Evolutionary conservation across 495 filamentous ascomycete species (phyloP), one percentile per base, ranked within the genome.

Genomic region (Penicillium samsonianum): DNA sequence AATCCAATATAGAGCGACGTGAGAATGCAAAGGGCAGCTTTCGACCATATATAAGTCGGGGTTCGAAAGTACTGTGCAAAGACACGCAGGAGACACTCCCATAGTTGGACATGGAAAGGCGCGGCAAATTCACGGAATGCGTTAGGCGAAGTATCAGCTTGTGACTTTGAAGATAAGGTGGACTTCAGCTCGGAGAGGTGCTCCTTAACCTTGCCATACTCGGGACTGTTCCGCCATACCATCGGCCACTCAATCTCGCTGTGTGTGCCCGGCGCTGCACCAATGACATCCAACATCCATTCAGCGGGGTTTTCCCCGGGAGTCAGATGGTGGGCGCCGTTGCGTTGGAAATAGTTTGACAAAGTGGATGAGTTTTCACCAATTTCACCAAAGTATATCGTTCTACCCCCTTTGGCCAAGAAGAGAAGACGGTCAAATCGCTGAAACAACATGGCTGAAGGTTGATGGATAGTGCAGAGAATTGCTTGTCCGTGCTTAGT

Each of bases 381-480:
- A 53, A 95, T 87, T 6, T 90, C 86, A 40, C 91, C 91, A 69
- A 91, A 96, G 73, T 96, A 95, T 30, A 96, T 20, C 0, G 30
- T 55, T 22, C 33, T 81, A 26, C 90, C 90, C 31, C 88, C 89
- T 53, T 79, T 83, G 9, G 83, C 82, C 47, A 92, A 73, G 72
- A 92, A 89, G 26, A 91, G 73, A 16, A 96, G 77, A 17, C 87
- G 82, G 67, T 96, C 90, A 64, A 96, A 96, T 50, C 87, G 83
- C 64, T 92, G 85, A 75, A 96, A 92, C 41, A 96, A 78, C 73
- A 91, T 87, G 52, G 89, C 87, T 0, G 87, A 90, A 4, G 90
- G 90, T 65, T 96, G 90, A 72, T 96, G 91, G 59, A 96, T 93
- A 10, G 90, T 93, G 70, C 87, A 90, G 11, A 93, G 82, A 69